Evolutionary conservation across 1,284 basidiomycete genomes (phyloP), one percentile per base, ranked within the genome.

Genomic region (Microbotryum silenes-acaulis): DNA sequence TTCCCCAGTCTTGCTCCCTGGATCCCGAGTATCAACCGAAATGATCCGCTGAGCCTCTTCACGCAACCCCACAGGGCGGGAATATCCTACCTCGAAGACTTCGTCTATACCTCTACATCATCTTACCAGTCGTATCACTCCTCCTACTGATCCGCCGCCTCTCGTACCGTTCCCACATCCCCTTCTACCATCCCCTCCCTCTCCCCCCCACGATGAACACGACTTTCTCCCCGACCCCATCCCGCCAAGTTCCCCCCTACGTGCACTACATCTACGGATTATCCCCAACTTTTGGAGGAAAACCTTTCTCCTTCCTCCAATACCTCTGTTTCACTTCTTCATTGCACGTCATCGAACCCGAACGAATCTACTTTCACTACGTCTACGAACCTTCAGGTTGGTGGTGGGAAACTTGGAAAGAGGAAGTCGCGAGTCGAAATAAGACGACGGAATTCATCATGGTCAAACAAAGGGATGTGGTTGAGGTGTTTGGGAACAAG

Each of bases 241-340:
- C 45, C 0, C 64, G 59, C 4, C 54, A 63, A 46, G 49, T 68
- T 6, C 64, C 66, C 10, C 66, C 66, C 0, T 68, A 61, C 52
- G 29, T 68, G 4, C 66, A 68, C 49, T 68, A 65, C 59, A 59
- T 71, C n/a, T 71, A 61, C 27, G 70, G 70, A 16, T 60, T 71
- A 33, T 56, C 61, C 3, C 62, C 65, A 12, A 59, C 56, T 9
- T 71, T 66, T 25, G 66, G 65, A 27, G 63, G 61, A 21, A 64
- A 65, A n/a, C 65, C 68, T 8, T 71, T 70, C 57, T 53, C 54
- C n/a, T 68, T 70, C 33, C 56, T 69, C 37, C 61, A 67, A 46
- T 71, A 61, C 53, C 45, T 68, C 49, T 70, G 66, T 52, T 51
- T 68, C 57, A 55, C 59, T 2, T 65, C 64, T 16, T 64, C 66